Conservation (phyloP, 257 asterid species). For the Leptodermis oblonga region DNA sequence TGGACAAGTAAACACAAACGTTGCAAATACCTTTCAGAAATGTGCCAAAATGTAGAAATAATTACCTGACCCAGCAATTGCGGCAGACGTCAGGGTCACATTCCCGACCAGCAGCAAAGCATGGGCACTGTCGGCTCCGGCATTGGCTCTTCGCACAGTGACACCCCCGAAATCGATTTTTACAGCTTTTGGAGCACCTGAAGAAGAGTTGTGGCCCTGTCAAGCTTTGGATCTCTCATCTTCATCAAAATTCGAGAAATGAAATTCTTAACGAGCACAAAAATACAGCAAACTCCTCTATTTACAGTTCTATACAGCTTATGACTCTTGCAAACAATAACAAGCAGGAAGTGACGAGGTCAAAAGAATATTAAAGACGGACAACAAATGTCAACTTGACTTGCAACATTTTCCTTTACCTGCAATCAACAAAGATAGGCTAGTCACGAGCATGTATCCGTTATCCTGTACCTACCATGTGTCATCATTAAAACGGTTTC, state of each 20-base stretch:
- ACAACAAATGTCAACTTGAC: background rate
- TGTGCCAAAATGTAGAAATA: background rate
- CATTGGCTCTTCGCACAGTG: conserved; percentile 99
- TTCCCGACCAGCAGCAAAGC: conserved; percentile 99
- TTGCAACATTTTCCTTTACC: too few species aligned
- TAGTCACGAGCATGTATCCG: too few species aligned
- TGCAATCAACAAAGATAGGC: background rate
- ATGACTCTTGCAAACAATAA: background rate
- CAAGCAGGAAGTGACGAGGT: background rate
- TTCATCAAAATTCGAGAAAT: background rate
- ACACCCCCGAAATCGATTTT: conserved; percentile 95
- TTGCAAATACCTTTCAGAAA: background rate
- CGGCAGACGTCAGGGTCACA: conserved; percentile 99
- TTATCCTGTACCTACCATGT: too few species aligned
- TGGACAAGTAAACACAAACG: background rate
- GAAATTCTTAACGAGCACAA: background rate
- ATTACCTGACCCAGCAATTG: conserved; percentile 95
- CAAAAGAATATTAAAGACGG: background rate
- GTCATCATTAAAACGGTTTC: too few species aligned
- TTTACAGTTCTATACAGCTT: background rate
- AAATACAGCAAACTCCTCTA: background rate
- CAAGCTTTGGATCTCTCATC: conserved; percentile 4
- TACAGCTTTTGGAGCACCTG: conserved; percentile 95
- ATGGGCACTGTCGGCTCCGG: conserved; percentile 98
- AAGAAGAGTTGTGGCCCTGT: conserved; percentile 7